phyloP scores from a whole-genome alignment of 768 basidiomycete genomes.

The Lactifluus hygrophoroides region DNA sequence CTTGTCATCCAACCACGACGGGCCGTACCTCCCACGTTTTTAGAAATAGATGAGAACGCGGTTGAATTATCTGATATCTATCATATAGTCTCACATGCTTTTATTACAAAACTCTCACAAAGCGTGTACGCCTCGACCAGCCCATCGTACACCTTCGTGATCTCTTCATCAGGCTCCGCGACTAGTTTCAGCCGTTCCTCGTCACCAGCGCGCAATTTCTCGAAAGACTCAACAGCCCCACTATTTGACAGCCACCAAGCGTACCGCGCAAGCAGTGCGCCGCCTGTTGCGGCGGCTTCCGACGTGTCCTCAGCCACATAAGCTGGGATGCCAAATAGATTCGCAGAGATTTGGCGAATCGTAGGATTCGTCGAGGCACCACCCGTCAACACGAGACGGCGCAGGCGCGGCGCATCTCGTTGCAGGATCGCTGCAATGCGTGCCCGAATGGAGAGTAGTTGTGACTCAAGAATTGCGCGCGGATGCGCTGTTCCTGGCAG shows the following conservation, averaged over 20 bases:
- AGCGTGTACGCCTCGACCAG: constrained; percentile 44
- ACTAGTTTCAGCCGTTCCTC: constrained; percentile 51
- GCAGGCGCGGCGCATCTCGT: constrained; percentile 42
- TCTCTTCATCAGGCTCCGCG: constrained; percentile 44
- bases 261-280: constrained; percentile 62
- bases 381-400: constrained; percentile 67
- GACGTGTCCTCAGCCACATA: constrained; percentile 48
- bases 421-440: constrained; percentile 64
- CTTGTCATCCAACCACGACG: not conserved
- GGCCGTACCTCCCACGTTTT: not conserved
- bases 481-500: constrained; percentile 47
- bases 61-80: not conserved
- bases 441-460: constrained; percentile 72
- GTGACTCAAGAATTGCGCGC: constrained; percentile 75
- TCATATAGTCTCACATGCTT: not conserved
- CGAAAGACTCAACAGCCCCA: constrained; percentile 40
- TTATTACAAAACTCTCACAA: constrained; percentile 36
- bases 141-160: constrained; percentile 41
- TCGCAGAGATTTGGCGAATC: constrained; percentile 68
- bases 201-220: constrained; percentile 50
- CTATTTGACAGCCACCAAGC: constrained; percentile 52
- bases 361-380: constrained; percentile 67
- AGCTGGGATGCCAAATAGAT: constrained; percentile 70
- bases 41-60: not conserved
- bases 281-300: constrained; percentile 66